Conservation (phyloP, 306 rosid genomes). For the Cicer bijugum region DNA sequence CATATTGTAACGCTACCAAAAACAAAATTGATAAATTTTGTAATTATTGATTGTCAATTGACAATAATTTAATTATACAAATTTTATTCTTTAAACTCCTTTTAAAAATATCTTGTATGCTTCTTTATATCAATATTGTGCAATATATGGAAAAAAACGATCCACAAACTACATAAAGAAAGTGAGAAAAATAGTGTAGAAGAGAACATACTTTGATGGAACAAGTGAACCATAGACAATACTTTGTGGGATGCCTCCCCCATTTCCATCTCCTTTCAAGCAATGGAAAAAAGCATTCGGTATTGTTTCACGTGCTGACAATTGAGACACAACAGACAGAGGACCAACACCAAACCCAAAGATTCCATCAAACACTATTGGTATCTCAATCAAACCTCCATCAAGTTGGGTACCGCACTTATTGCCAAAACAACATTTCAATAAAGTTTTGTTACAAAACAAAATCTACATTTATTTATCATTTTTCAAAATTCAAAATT, state of each 20-base stretch:
- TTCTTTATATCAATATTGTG: no score
- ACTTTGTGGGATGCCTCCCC: conserved; percentile 90
- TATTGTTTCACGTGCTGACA: conserved; percentile 77
- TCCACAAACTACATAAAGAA: conserved; percentile 7
- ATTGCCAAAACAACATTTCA: conserved; percentile 52
- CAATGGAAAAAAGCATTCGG: conserved; percentile 93
- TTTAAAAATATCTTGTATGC: no score
- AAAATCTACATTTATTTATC: neutral
- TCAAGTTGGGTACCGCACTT: conserved; percentile 86
- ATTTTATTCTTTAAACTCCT: no score
- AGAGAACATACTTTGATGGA: conserved; percentile 88
- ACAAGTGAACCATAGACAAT: conserved; percentile 93
- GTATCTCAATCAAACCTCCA: conserved; percentile 84
- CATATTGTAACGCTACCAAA: conserved; percentile 16
- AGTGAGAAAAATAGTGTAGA: conserved; percentile 45
- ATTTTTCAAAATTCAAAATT: no score
- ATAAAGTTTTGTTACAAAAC: conserved; percentile 41
- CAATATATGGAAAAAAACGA: neutral
- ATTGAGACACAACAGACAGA: conserved; percentile 82
- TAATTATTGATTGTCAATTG: conserved; percentile 4
- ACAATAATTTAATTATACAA: neutral
- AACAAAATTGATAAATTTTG: conserved; percentile 2
- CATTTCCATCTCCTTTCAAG: conserved; percentile 82
- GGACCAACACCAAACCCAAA: conserved; percentile 93
- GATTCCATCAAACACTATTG: conserved; percentile 89